Evolutionary conservation across 2,329 filamentous ascomycete genomes (phyloP).

Genomic region (Aspergillus sp.): DNA sequence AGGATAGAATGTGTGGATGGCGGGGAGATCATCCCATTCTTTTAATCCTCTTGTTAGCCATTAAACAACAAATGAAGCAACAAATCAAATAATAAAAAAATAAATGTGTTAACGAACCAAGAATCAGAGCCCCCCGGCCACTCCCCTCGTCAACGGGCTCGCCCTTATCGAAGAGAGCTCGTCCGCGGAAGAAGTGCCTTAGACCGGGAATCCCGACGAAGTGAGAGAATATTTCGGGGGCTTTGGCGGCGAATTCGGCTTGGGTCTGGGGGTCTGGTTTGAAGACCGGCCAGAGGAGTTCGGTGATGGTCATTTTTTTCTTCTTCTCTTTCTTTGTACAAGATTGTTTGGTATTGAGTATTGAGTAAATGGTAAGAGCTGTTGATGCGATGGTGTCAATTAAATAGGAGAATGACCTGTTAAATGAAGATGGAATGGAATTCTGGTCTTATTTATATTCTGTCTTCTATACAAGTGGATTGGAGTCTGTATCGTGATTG

Average conservation of each 20-base stretch:
- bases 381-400: no score
- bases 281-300: not conserved
- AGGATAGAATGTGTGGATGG: not conserved
- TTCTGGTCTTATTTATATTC: no score
- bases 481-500: no score
- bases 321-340: no score
- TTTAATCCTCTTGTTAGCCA: not conserved
- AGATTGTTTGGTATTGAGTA: no score
- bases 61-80: no score
- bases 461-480: no score
- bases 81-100: no score
- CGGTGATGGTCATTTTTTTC: not conserved
- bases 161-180: not conserved
- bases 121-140: not conserved
- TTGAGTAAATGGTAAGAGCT: no score
- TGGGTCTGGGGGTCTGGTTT: not conserved
- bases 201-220: not conserved
- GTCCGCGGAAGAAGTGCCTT: not conserved
- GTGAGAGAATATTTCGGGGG: not conserved
- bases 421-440: no score
- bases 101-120: not conserved
- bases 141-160: not conserved
- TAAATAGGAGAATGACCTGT: no score
- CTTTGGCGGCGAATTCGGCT: not conserved
- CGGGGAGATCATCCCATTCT: not conserved